Evolutionary conservation across 2,329 filamentous ascomycete genomes (phyloP), one percentile per base, ranked within the genome.

Genomic region (Pochonia chlamydosporia): DNA sequence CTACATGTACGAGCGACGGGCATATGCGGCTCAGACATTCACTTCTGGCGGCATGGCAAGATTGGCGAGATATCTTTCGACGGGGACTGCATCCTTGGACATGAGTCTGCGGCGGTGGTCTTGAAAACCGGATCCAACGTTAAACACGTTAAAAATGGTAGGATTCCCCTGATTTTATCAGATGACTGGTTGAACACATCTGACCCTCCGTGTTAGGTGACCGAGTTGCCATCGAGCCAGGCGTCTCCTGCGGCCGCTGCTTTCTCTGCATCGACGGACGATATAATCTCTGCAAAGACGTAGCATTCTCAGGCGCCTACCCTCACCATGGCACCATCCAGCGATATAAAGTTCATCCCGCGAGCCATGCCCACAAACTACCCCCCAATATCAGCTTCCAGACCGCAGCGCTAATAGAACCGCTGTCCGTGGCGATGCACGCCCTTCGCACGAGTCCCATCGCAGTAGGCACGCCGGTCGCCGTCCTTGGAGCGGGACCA

Each of bases 11-110:
- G 81, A 58, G 73, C 74, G 1, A 83, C 80, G 3, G 81, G 81
- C 37, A 79, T 85, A 31, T 85, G 82, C 63, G 81, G 82, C 35
- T 85, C 81, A 1, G 82, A 86, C 55, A 75, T 86, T 52, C 82
- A 87, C 59, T 82, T 85, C 54, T 86, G 82, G 82, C 81, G 81
- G 55, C 68, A 71, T 1, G 83, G 83, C 21, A 66, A 74, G 11
- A 86, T 87, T 56, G 83, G 84, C 3, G 71, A 74, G 2, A 69
- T 86, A 2, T 72, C 79, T 2, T 75, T 87, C 11, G 73, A 81
- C 49, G 76, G 76, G 18, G 79, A 84, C 53, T 82, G 79, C 55
- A 82, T 84, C 44, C 71, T 85, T 40, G 81, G 82, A 20, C 82
- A 85, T 52, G 82, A 86, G 62, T 79, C 76, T 4, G 75, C 81